Evolutionary conservation across 495 filamentous ascomycete species (phyloP), one percentile per base, ranked within the genome.

Genomic region (Neurospora sp.): DNA sequence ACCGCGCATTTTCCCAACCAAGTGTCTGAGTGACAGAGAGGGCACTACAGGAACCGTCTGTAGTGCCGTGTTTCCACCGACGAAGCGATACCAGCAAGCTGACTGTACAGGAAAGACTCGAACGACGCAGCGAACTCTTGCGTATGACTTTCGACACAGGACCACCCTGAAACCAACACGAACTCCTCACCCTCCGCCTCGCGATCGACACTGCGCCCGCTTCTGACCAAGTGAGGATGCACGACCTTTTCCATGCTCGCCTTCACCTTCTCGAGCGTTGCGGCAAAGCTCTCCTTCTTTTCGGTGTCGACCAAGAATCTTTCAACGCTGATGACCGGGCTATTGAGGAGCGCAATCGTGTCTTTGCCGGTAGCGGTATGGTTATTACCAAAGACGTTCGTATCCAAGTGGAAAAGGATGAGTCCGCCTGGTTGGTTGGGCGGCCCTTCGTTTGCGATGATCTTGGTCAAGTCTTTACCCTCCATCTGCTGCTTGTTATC

Each of bases 141-240:
- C 38, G 59, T 69, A 71, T 88, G 85, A 71, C 82, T 80, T 73
- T 88, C 84, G 5, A 85, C 81, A 21, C 76, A 78, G 36, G 82
- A 78, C 86, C 86, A 89, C 5, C 87, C 85, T 59, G 75, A 82
- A n/a, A 88, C 82, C 0, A 90, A 54, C 0, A 88, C 82, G 72
- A 84, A 86, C 75, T 90, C 88, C 70, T 90, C 87, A 40, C 88
- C 85, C 21, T 81, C 77, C 5, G 76, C 79, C 2, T 76, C 74
- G 6, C 77, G 76, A 40, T 82, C 80, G 39, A 82, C 83, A 75
- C 88, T 87, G 38, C 86, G 81, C 0, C 87, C 85, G 5, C 79
- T 82, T 40, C 77, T 79, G 59, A 87, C 79, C 7, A 73, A 70
- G 36, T 76, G 74, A 5, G 84, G 83, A 5, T 81, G 78, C 7